A percentile compares a stretch with the other conserved stretches of the same genome.
These are phyloP conservation scores for Silene latifolia DNA, from an alignment of 148 eudicot genomes.

Conservation along the genomic window DNA sequence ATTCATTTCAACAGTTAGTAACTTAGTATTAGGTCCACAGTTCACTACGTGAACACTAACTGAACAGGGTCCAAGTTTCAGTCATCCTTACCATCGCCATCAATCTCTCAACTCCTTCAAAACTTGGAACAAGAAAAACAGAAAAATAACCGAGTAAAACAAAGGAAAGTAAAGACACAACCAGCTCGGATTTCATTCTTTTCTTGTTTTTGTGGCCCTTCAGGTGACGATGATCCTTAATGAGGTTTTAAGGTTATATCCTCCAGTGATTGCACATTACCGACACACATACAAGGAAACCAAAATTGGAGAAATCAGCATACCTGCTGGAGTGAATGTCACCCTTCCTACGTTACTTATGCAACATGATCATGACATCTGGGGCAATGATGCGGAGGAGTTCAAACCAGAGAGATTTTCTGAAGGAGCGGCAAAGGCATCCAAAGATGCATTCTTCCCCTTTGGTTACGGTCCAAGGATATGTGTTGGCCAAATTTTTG, in stretches of 20 bases:
- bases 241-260: slow-evolving; percentile 48
- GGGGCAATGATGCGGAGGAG: slow-evolving; percentile 46
- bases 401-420: slow-evolving; percentile 55
- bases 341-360: slow-evolving; percentile 39
- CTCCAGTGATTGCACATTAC: slow-evolving; percentile 43
- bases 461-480: slow-evolving; percentile 50
- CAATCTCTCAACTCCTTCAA: not conserved
- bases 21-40: not conserved
- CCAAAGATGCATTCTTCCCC: slow-evolving; percentile 50
- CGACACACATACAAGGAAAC: slow-evolving; percentile 32
- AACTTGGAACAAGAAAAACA: too few relatives aligned
- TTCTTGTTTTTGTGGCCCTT: not conserved
- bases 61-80: not conserved
- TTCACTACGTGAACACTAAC: not conserved
- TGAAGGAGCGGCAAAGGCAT: slow-evolving; percentile 38
- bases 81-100: not conserved
- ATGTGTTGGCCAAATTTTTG: slow-evolving; percentile 50
- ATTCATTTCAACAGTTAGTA: not conserved
- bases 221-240: slow-evolving; percentile 45
- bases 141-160: not conserved
- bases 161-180: not conserved
- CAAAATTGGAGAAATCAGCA: slow-evolving; percentile 34
- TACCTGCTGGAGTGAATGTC: slow-evolving; percentile 46
- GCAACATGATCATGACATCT: slow-evolving; percentile 44
- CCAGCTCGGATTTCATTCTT: too few relatives aligned